Evolutionary conservation across 1,284 basidiomycete species (phyloP), one percentile per base, ranked within the genome.

Genomic region (Pseudozyma pruni): DNA sequence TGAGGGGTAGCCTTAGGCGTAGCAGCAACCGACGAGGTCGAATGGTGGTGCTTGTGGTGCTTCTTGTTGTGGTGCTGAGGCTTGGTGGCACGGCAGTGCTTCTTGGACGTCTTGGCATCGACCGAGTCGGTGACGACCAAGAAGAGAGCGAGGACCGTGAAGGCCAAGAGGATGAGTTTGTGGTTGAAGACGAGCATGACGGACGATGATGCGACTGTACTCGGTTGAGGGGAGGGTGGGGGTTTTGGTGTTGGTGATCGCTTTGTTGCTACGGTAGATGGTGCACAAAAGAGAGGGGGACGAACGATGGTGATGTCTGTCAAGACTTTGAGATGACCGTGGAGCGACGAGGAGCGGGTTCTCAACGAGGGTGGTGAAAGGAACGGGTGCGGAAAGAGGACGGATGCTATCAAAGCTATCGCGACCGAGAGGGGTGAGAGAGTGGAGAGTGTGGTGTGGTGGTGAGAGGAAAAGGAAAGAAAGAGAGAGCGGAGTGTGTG

Each of bases 361-460:
- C 34, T 42, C 43, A 35, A 32, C 23, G 32, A 20, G 29, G 35
- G 43, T 33, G 33, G 33, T 20, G 43, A 49, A 14, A 50, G 20
- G 27, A 27, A 32, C 34, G 13, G 35, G 27, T 25, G 27, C 17
- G 25, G 39, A 40, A 20, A 47, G 35, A 37, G 33, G 45, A 13
- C 31, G 22, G 63, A 60, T 56, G 63, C 57, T 68, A 48, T 66
- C 62, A 66, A 66, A 66, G 62, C 62, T 47, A 59, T 66, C 62
- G 47, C 42, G 27, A 45, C 33, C 31, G n/a, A 31, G 31, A n/a
- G n/a, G n/a, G 23, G 11, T 33, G 47, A 20, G n/a, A 13, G 38
- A 27, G 38, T 32, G 39, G 47, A 45, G 45, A n/a, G 50, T 39
- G 16, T 22, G 44, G 42, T 34, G 31, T 34, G 34, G 29, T 27